Base-by-base conservation (phyloP, 2,329 filamentous ascomycete species). In the Zymoseptoria crescenta region DNA sequence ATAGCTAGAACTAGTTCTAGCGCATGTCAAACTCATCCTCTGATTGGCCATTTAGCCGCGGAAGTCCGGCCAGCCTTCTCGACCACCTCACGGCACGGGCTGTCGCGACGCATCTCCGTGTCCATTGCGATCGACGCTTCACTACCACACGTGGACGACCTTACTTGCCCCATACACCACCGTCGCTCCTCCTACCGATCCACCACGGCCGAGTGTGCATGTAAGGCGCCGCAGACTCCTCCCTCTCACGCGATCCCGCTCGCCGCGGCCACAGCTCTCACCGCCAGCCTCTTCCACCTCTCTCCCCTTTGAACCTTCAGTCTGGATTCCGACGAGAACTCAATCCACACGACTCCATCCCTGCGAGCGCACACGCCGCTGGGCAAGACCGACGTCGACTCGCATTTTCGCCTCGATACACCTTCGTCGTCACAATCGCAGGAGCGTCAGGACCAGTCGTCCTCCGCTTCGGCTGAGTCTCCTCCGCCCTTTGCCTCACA, bases 401-500 rank as follows among this genome's bases (percentile, higher is more conserved):
- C 65, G 51, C 66, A 67, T 63, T 70, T 69, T 58, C 62, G 57
- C 10, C 66, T 70, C 55, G 67, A 66, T 48, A 49, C 56, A 49
- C 45, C 62, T 53, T 57, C 55, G 29, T 53, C 59, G 59, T 57
- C 56, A 52, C 52, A 50, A 28, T 19, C 58, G 35, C 56, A 54
- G 30, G 58, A 63, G 57, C 64, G 63, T 58, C 59, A 55, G 60
- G 65, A 66, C 61, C 63, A 66, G 59, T 60, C 67, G 57, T 66
- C 69, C 60, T 61, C 69, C 57, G 62, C 68, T 59, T 62, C 80
- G 72, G 75, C 78, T 71, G 78, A 82, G 64, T 83, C 82, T 61
- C 83, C 84, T 63, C 84, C 84, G 62, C 81, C 84, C 62, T 87
- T 86, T 74, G 85, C 83, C 59, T 85, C 84, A 28, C 82, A 86